Evolutionary conservation across 805 yeast species (phyloP).

Genomic region (Starmerella tilneyi): DNA sequence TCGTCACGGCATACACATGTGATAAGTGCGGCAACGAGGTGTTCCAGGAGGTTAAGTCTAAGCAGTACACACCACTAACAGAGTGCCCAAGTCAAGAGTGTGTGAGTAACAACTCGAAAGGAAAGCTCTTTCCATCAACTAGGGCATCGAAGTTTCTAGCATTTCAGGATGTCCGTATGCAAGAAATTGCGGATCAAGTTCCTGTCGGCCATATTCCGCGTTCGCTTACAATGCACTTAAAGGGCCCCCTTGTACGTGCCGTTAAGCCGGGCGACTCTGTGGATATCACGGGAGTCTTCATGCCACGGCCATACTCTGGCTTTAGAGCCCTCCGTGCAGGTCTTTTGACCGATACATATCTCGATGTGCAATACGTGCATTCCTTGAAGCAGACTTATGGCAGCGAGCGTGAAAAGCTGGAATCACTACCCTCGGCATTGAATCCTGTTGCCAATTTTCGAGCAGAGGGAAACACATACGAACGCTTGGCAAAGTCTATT

Average conservation of each 20-base stretch:
- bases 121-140: constrained; percentile 83
- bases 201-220: constrained; percentile 98
- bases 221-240: constrained; percentile 71
- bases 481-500: constrained; percentile 70
- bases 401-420: constrained; percentile 41
- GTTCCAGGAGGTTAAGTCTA: constrained; percentile 84
- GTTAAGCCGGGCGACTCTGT: constrained; percentile 91
- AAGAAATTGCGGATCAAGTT: constrained; percentile 90
- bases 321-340: constrained; percentile 90
- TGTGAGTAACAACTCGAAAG: constrained; percentile 65
- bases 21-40: constrained; percentile 95
- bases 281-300: constrained; percentile 80
- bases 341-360: constrained; percentile 80
- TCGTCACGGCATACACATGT: constrained; percentile 91
- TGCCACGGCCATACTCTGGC: constrained; percentile 95
- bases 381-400: constrained; percentile 83
- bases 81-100: constrained; percentile 84
- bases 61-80: constrained; percentile 72
- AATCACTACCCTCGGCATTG: constrained; percentile 36
- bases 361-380: constrained; percentile 74
- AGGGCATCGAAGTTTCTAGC: constrained; percentile 92
- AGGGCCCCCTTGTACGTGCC: constrained; percentile 79
- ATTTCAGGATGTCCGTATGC: constrained; percentile 90
- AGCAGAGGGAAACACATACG: constrained; percentile 60
- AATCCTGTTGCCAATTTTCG: constrained; percentile 47